These are phyloP conservation scores for Globisporangium lucens DNA, from an alignment of 352 stramenopile species.

Conservation along the genomic window DNA sequence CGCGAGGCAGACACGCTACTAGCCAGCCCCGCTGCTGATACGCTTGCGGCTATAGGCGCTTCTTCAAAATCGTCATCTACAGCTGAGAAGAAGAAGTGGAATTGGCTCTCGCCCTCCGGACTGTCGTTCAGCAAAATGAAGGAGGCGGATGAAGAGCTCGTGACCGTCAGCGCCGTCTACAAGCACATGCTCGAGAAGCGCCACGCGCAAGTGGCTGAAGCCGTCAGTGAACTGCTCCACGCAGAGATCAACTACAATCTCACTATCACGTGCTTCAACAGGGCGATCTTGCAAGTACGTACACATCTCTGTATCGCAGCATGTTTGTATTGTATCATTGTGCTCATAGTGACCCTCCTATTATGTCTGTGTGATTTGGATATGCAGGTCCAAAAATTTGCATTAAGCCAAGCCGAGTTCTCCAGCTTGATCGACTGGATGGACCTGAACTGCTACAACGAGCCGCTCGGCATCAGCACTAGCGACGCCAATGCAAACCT, in stretches of 20 bases:
- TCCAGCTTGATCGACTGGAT: not conserved
- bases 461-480: not conserved
- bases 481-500: too few species aligned
- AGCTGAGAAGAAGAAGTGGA: slow-evolving; percentile 1
- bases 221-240: not conserved
- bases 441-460: not conserved
- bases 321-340: too few species aligned
- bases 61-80: not conserved
- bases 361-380: not conserved
- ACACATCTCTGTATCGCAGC: not conserved
- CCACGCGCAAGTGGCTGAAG: not conserved
- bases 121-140: not conserved
- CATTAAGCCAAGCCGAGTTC: not conserved
- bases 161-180: slow-evolving; percentile 3
- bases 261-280: not conserved
- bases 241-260: slow-evolving; percentile 1
- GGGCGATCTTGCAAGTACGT: not conserved
- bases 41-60: too few species aligned
- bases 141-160: not conserved
- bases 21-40: too few species aligned
- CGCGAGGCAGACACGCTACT: too few species aligned
- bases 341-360: too few species aligned
- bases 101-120: not conserved
- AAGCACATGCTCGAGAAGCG: slow-evolving; percentile 5
- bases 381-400: not conserved